Base-by-base conservation (phyloP, 257 asterid species). In the Linderniella brevidens region DNA sequence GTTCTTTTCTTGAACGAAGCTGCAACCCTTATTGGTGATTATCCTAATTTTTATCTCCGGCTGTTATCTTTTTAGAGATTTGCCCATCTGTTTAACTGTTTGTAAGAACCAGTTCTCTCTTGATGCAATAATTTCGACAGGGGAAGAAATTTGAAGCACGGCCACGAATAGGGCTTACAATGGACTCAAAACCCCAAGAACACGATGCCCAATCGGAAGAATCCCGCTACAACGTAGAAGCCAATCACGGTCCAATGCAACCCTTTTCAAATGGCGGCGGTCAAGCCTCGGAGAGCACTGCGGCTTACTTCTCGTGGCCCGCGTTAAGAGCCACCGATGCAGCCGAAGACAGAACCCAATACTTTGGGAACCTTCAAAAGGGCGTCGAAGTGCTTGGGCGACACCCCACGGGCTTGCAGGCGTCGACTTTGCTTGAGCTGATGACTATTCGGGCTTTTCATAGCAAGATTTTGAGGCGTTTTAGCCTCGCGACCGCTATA, bases 291-390 rank as follows among this genome's bases (percentile, higher is more conserved):
- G 98, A 90, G 70, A 85, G 72, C 68, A 90, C 67, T 59, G 86
- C 96, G 48, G 87, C 96, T 55, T 90, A 85, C 74, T 85, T 90
- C 63, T 90, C 94, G 19, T 90, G 99, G 99, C 99, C 99, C 29
- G 74, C 82, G 49, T 78, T 62, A 56, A 80, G 82, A 54, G 71
- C 70, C 57, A 77, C 76, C 39, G 81, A 82, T 61, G 71, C 80
- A 56, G 88, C 92, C 51, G 94, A 90, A 72, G 87, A 76, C 56
- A 70, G 99, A 56, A 85, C 81, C 14, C 65, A 60, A 64, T 90
- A 90, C 76, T 90, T 85, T 63, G 85, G 79, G 29, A 77, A 90
- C 62, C 93, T 90, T 61, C 99, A 90, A 67, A 85, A 90, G 64
- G 90, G 32, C 6, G 32, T n/a, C n/a, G n/a, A n/a, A n/a, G 6